These are phyloP conservation scores for Gossypium trilobum DNA, from an alignment of 441 rosid species.

Conservation along the genomic window DNA sequence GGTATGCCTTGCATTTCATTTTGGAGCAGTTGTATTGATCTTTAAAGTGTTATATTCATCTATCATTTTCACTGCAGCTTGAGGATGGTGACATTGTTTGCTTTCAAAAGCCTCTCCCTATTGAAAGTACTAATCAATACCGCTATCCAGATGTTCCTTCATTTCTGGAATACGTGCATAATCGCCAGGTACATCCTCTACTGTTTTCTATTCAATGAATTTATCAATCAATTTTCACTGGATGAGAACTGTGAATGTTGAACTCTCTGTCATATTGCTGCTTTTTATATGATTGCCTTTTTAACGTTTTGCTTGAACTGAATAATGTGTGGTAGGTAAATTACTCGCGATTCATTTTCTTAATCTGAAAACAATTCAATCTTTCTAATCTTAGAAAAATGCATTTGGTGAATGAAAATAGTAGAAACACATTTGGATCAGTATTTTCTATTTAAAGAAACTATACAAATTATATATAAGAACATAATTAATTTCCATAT, in stretches of 20 bases:
- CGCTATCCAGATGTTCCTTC: slow-evolving; percentile 45
- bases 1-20: slow-evolving; percentile 20
- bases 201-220: not conserved
- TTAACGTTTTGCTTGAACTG: not conserved
- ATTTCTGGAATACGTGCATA: slow-evolving; percentile 45
- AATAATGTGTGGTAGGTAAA: not conserved
- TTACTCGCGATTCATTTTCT: not conserved
- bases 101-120: slow-evolving; percentile 30
- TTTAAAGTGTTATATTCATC: not conserved
- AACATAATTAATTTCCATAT: not conserved
- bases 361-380: not conserved
- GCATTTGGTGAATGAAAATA: not conserved
- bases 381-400: not conserved
- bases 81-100: slow-evolving; percentile 48
- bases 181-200: slow-evolving; percentile 32
- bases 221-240: not conserved
- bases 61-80: slow-evolving; percentile 22
- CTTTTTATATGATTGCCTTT: not conserved
- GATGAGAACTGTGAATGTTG: slow-evolving; percentile 1
- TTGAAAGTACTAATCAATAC: slow-evolving; percentile 23
- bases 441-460: not conserved
- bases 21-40: not conserved
- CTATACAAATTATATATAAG: not conserved
- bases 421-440: not conserved
- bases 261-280: not conserved